A percentile compares a stretch with the other conserved stretches of the same genome.
Evolutionary conservation across 306 rosid genomes (phyloP).

Genomic region (Cucurbita pepo): DNA sequence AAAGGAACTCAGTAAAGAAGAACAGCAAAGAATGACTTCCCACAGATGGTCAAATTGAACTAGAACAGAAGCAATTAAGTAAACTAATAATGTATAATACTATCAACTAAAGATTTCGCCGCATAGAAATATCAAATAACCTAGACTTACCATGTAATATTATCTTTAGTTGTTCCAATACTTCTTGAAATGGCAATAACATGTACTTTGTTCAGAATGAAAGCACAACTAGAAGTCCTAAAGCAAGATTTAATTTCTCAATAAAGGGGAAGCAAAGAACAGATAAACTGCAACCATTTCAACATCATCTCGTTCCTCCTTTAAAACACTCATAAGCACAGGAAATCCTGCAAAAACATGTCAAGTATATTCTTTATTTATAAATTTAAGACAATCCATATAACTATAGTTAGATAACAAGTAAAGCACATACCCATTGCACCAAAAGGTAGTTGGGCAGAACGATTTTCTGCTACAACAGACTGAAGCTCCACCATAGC

Average conservation of each 20-base stretch:
- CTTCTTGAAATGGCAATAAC: neutral
- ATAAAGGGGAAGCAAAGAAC: slow-evolving; percentile 3
- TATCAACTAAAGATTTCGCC: neutral
- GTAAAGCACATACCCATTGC: slow-evolving; percentile 68
- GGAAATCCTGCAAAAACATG: slow-evolving; percentile 55
- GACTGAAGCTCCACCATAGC: slow-evolving; percentile 88
- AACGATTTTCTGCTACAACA: slow-evolving; percentile 58
- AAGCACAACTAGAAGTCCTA: neutral
- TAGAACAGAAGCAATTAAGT: too few relatives aligned
- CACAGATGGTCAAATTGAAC: neutral
- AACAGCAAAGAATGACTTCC: neutral
- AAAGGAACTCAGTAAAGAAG: too few relatives aligned
- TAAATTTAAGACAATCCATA: neutral
- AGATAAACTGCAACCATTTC: slow-evolving; percentile 53
- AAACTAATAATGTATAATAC: neutral
- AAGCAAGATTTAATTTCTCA: neutral
- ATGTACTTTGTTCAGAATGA: neutral
- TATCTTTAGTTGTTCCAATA: neutral
- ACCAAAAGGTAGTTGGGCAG: slow-evolving; percentile 79
- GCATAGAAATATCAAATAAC: neutral
- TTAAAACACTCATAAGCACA: slow-evolving; percentile 52
- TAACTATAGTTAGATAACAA: neutral
- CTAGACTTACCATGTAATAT: neutral
- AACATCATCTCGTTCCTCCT: slow-evolving; percentile 83
- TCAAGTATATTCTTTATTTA: neutral